Conservation (phyloP, 176 grass and related monocot genomes). For the Oryza australiensis region DNA sequence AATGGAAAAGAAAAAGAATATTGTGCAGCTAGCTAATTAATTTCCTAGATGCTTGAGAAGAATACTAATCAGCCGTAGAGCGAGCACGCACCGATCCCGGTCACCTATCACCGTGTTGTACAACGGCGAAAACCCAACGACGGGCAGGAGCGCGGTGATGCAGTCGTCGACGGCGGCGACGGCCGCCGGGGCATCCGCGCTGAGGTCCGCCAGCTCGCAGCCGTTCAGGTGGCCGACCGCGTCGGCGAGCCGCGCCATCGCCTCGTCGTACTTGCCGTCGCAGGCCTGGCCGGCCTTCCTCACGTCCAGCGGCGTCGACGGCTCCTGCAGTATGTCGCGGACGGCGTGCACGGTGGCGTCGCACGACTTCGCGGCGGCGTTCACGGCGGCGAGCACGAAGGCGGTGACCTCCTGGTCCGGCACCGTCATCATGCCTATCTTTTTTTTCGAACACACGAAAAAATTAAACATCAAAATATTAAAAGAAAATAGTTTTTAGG, state of each 20-base stretch:
- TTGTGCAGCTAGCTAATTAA: too few species aligned
- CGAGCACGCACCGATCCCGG: not conserved
- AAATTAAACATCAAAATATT: too few species aligned
- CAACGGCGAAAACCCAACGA: not conserved
- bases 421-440: too few species aligned
- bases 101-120: not conserved
- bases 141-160: not conserved
- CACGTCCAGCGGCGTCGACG: too few species aligned
- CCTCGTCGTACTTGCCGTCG: not conserved
- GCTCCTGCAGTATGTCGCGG: too few species aligned
- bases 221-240: not conserved
- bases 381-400: not conserved
- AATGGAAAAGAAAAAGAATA: too few species aligned
- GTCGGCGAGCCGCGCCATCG: not conserved
- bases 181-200: not conserved
- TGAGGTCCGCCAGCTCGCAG: not conserved
- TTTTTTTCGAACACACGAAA: too few species aligned
- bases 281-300: too few species aligned
- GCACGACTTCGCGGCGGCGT: fast-evolving
- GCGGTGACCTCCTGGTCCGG: not conserved
- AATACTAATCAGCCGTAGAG: not conserved
- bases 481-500: too few species aligned
- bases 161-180: not conserved
- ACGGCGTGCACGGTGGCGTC: not conserved
- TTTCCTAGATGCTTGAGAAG: too few species aligned